These are phyloP conservation scores for Mycena galopus DNA, from an alignment of 768 basidiomycete species.

Conservation along the genomic window DNA sequence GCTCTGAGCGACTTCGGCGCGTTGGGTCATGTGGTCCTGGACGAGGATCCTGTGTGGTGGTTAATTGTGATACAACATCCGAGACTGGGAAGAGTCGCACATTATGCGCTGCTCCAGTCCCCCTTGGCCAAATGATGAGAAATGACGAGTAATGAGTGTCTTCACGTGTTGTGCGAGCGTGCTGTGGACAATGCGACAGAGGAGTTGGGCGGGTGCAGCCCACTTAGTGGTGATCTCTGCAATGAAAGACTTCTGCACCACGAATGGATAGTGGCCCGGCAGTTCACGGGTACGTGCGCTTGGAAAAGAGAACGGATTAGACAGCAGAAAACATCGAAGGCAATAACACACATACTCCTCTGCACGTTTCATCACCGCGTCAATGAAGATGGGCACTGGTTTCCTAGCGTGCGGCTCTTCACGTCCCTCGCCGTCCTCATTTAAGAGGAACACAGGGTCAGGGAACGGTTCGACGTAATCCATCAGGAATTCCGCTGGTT, in stretches of 20 bases:
- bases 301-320: not conserved
- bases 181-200: slow-evolving; percentile 42
- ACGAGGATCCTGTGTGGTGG: slow-evolving; percentile 57
- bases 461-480: too few relatives aligned
- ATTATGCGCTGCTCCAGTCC: slow-evolving; percentile 61
- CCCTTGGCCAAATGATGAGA: slow-evolving; percentile 66
- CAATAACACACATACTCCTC: too few relatives aligned
- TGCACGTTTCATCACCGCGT: not conserved
- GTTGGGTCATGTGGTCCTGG: slow-evolving; percentile 62
- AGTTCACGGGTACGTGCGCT: not conserved
- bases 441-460: too few relatives aligned
- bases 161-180: slow-evolving; percentile 56
- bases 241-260: not conserved
- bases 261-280: not conserved
- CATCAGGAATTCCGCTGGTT: not conserved
- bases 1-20: slow-evolving; percentile 53
- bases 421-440: too few relatives aligned
- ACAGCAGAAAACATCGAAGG: not conserved
- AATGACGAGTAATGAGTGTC: slow-evolving; percentile 61
- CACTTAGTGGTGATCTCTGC: not conserved
- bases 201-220: slow-evolving; percentile 63
- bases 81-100: slow-evolving; percentile 45
- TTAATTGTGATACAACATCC: not conserved
- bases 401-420: not conserved
- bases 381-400: not conserved